These are phyloP conservation scores for Albophoma yamanashiensis DNA, from an alignment of 2,329 filamentous ascomycete species.

Conservation along the genomic window DNA sequence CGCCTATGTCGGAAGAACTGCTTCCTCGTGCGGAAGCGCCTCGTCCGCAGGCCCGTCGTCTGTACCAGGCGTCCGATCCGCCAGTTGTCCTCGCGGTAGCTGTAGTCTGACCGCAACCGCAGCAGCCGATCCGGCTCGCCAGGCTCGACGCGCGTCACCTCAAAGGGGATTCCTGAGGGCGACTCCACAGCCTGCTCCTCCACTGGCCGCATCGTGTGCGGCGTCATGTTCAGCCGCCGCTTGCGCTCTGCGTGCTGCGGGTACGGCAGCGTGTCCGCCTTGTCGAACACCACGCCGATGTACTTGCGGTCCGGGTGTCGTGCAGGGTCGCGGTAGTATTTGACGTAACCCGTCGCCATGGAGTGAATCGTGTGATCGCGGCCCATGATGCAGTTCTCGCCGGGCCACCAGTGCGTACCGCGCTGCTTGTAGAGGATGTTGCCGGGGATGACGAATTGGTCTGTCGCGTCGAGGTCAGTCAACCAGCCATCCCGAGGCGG, in stretches of 20 bases:
- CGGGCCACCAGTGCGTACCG: conserved; percentile 87
- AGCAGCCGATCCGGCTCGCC: conserved; percentile 37
- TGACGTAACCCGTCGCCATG: conserved; percentile 77
- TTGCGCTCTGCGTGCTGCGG: conserved; percentile 62
- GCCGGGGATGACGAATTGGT: conserved; percentile 86
- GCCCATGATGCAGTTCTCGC: conserved; percentile 91
- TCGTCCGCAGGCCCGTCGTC: conserved; percentile 38
- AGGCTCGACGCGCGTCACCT: conserved; percentile 29
- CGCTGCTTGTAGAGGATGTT: conserved; percentile 98
- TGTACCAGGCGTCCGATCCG: conserved; percentile 43
- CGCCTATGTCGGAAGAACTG: conserved; percentile 33
- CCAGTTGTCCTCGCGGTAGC: conserved; percentile 51
- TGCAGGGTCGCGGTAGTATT: conserved; percentile 86
- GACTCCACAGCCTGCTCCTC: conserved; percentile 28
- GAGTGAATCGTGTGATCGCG: conserved; percentile 95
- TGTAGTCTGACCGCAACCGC: conserved; percentile 41
- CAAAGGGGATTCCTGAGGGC: conserved; percentile 38
- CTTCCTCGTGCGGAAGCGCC: conserved; percentile 39
- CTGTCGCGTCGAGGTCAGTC: conserved; percentile 28
- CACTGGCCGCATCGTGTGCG: conserved; percentile 31
- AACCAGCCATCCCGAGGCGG: conserved; percentile 5
- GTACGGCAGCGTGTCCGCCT: conserved; percentile 68
- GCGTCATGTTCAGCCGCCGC: conserved; percentile 65
- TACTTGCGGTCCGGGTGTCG: conserved; percentile 81
- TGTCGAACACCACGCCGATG: conserved; percentile 86